Conservation (phyloP, 495 filamentous ascomycete genomes). For the Pseudoneurospora amorphoporcata region DNA sequence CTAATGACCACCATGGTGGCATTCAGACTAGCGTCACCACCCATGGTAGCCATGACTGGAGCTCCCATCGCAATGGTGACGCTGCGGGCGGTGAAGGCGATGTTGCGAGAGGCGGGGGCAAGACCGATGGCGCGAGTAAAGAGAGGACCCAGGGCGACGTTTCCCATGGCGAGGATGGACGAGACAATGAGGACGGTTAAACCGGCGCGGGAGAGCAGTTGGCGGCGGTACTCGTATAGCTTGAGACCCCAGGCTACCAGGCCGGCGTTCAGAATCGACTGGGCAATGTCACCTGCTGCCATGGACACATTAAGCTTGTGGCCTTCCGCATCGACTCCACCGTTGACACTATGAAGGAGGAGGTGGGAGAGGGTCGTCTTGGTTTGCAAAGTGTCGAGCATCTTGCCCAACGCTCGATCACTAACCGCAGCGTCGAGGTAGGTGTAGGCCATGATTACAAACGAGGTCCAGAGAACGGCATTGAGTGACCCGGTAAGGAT, state of each 20-base stretch:
- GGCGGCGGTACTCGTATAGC: constrained; percentile 35
- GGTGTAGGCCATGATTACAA: constrained; percentile 29
- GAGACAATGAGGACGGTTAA: constrained; percentile 25
- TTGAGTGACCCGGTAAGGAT: constrained; percentile 28
- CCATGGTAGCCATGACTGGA: constrained; percentile 27
- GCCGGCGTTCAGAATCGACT: constrained; percentile 33
- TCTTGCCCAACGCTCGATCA: constrained; percentile 8
- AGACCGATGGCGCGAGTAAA: constrained; percentile 25
- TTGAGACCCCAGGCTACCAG: constrained; percentile 38
- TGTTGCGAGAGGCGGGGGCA: constrained; percentile 13
- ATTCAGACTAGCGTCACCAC: constrained; percentile 31
- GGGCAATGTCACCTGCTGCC: constrained; percentile 34
- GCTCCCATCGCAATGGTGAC: constrained; percentile 32
- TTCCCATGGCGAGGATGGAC: constrained; percentile 20
- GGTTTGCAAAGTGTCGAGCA: constrained; percentile 26
- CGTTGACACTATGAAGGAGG: constrained; percentile 10
- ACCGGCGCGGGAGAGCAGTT: constrained; percentile 29
- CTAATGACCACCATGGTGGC: constrained; percentile 36
- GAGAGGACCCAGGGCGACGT: constrained; percentile 27
- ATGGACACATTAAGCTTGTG: constrained; percentile 7
- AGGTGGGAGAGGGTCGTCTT: constrained; percentile 25
- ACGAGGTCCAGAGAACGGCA: constrained; percentile 33
- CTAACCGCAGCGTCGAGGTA: constrained; percentile 24
- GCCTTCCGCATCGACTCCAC: background rate
- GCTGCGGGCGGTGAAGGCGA: constrained; percentile 36